phyloP scores from a whole-genome alignment of 179 eudicot species.

The Nepenthes alata region DNA sequence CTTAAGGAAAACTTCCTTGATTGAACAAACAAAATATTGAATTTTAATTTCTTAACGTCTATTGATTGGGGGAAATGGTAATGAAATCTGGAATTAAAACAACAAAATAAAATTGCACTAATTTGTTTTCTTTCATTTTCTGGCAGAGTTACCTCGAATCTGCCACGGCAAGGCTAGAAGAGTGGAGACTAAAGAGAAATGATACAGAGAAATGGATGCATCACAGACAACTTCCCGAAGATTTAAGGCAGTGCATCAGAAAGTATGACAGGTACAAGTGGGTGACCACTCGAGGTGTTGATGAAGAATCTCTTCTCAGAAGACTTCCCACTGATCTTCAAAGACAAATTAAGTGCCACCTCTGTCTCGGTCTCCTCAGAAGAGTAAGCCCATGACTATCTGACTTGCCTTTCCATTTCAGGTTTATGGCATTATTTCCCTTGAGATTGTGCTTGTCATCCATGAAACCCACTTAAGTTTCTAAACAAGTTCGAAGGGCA shows the following conservation, averaged over 20 bases:
- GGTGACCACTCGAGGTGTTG: slow-evolving; percentile 16
- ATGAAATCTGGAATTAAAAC: no score
- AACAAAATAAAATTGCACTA: no score
- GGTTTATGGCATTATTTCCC: neutral
- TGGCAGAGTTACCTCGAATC: slow-evolving; percentile 9
- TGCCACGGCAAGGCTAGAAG: slow-evolving; percentile 8
- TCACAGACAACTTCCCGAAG: slow-evolving; percentile 14
- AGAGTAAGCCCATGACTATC: slow-evolving; percentile 5
- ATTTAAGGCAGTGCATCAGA: slow-evolving; percentile 10
- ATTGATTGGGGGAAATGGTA: no score
- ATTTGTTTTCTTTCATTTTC: neutral
- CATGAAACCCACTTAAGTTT: neutral
- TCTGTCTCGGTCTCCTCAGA: slow-evolving; percentile 11
- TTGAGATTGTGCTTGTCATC: neutral
- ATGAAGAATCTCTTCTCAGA: slow-evolving; percentile 10
- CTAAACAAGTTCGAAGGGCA: no score
- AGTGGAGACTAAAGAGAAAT: slow-evolving; percentile 15
- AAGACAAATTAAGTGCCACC: slow-evolving; percentile 13
- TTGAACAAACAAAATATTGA: no score
- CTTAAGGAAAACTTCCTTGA: no score
- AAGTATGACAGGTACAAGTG: slow-evolving; percentile 15
- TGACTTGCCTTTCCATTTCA: neutral
- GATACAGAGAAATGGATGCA: slow-evolving; percentile 18
- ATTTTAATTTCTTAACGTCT: no score
- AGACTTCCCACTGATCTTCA: slow-evolving; percentile 16